Conservation (phyloP, 2,329 filamentous ascomycete species). For the Plenodomus biglobosus region DNA sequence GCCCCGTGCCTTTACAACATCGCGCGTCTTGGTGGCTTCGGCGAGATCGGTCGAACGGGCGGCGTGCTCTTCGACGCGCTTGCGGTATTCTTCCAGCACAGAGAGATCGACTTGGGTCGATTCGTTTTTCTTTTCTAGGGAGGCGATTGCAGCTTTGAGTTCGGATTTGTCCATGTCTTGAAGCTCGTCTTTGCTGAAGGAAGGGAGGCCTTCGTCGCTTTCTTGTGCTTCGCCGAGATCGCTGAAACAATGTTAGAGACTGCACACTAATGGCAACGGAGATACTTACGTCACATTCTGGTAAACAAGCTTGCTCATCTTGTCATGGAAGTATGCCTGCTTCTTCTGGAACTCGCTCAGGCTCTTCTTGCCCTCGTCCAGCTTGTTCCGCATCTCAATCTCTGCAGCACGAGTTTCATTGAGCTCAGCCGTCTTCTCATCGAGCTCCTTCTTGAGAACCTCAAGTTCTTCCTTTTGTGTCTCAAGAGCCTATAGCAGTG, state of each 20-base stretch:
- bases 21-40: slow-evolving; percentile 73
- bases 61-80: slow-evolving; percentile 79
- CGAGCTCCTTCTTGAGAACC: slow-evolving; percentile 78
- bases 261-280: too few species aligned
- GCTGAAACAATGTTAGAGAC: background rate
- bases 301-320: slow-evolving; percentile 77
- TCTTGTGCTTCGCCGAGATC: slow-evolving; percentile 61
- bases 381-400: slow-evolving; percentile 97
- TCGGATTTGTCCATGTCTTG: slow-evolving; percentile 63
- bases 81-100: slow-evolving; percentile 85
- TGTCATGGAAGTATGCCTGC: slow-evolving; percentile 83
- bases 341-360: slow-evolving; percentile 84
- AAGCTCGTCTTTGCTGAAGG: slow-evolving; percentile 73
- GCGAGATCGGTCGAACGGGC: slow-evolving; percentile 82
- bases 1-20: slow-evolving; percentile 85
- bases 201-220: slow-evolving; percentile 60
- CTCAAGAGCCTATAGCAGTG: slow-evolving; percentile 56
- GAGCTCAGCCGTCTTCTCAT: slow-evolving; percentile 80
- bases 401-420: slow-evolving; percentile 87
- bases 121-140: slow-evolving; percentile 73
- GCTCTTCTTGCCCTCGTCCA: slow-evolving; percentile 93
- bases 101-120: slow-evolving; percentile 83
- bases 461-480: slow-evolving; percentile 79
- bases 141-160: slow-evolving; percentile 65
- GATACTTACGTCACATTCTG: slow-evolving; percentile 63